Base-by-base conservation (phyloP, 768 basidiomycete genomes). In the Mycena pura region DNA sequence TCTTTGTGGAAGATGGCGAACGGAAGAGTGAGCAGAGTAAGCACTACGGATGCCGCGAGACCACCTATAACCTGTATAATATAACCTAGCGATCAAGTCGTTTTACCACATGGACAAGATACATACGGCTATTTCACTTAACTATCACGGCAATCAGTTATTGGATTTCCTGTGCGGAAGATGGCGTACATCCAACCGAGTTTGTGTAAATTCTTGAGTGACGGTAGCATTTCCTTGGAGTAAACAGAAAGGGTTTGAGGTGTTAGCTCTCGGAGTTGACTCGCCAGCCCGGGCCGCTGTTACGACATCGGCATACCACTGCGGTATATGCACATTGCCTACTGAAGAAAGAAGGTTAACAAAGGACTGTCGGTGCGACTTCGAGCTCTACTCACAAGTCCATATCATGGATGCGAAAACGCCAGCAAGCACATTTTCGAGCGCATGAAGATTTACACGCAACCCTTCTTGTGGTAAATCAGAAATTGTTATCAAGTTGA, bases 361-460 rank as follows among this genome's bases (percentile, higher is more conserved):
- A 22, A 43, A 21, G 14, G 21, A 15, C 21, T 22, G 41, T 8
- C 10, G 10, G 8, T 21, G 41, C 11, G 14, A n/a, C n/a, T n/a
- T n/a, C n/a, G n/a, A n/a, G 41, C 11, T 11, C 10, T 10, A 15
- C 29, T 27, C 54, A 59, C 49, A 36, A n/a, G 39, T 57, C 62
- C 64, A 65, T 14, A 46, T 17, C 32, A 65, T 13, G 22, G 38
- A 34, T 19, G 64, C 64, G 9, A 49, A 41, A 25, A 59, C 24
- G 15, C 7, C 14, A 2, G 64, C 43, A 21, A 60, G 13, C 3
- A 48, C 64, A 21, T 53, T 39, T 47, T 66, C 64, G 17, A 66
- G 19, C 14, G 58, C 9, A 43, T 59, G 34, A 22, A 57, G 64
- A 21, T 17, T 51, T 40, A 57, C 6, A 5, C n/a, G n/a, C n/a